These are phyloP conservation scores for Aquilaria yunnanensis DNA, from an alignment of 345 rosid genomes.

Conservation along the genomic window DNA sequence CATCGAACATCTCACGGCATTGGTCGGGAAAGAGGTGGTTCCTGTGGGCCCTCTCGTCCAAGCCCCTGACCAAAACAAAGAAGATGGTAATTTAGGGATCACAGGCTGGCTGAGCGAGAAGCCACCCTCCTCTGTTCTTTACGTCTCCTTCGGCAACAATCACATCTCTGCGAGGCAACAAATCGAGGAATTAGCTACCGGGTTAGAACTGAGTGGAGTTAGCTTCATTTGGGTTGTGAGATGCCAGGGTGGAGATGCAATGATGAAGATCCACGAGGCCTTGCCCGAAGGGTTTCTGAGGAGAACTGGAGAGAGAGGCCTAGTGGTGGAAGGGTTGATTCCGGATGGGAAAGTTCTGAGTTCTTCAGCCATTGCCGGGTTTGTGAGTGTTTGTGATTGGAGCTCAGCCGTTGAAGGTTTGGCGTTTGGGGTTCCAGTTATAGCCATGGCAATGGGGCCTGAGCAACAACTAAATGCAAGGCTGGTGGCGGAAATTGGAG, in stretches of 20 bases:
- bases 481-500: conserved; percentile 25
- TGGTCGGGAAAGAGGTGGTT: conserved; percentile 15
- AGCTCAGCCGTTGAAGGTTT: conserved; percentile 25
- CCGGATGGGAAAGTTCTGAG: conserved; percentile 26
- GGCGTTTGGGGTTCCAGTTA: conserved; percentile 27
- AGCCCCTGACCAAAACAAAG: conserved; percentile 4
- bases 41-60: conserved; percentile 30
- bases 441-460: conserved; percentile 27
- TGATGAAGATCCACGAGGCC: conserved; percentile 9
- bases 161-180: conserved; percentile 25
- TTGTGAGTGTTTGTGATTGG: conserved; percentile 40
- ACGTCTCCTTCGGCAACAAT: conserved; percentile 26
- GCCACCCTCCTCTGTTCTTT: conserved; percentile 16
- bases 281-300: conserved; percentile 19
- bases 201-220: conserved; percentile 23
- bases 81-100: conserved; percentile 3
- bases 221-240: conserved; percentile 30
- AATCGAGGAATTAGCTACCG: conserved; percentile 22
- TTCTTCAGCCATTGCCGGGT: conserved; percentile 21
- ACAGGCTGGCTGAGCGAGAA: conserved; percentile 23
- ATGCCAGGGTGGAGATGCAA: conserved; percentile 12
- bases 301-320: conserved; percentile 19
- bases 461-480: conserved; percentile 29
- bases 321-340: conserved; percentile 27
- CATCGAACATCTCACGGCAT: conserved; percentile 16